These are phyloP conservation scores for Diospyros lotus DNA, from an alignment of 148 eudicot species.

Conservation along the genomic window DNA sequence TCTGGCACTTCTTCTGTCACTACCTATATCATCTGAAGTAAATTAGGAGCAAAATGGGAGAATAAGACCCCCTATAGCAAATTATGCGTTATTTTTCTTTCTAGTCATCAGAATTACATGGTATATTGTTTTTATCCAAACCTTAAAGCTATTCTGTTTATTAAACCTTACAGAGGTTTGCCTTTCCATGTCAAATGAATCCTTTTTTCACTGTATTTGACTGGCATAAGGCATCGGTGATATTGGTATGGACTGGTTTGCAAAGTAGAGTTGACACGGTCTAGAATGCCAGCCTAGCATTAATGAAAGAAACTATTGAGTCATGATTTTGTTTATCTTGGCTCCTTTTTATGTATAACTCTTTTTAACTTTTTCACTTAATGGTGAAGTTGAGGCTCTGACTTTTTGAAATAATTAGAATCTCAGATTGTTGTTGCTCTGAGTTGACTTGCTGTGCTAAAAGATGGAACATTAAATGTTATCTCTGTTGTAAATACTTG, in stretches of 20 bases:
- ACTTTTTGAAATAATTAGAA: slow-evolving; percentile 1
- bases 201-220: not conserved
- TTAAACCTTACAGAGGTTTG: slow-evolving; percentile 1
- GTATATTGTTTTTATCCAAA: not conserved
- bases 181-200: not conserved
- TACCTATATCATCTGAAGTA: not conserved
- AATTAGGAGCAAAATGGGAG: not conserved
- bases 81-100: not conserved
- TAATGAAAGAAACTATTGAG: not conserved
- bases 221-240: not conserved
- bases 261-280: slow-evolving; percentile 1
- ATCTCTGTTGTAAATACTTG: not conserved
- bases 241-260: not conserved
- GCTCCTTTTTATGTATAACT: too few relatives aligned
- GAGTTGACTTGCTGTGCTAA: not conserved
- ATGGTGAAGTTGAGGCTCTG: not conserved
- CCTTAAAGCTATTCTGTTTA: not conserved
- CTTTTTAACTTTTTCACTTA: not conserved
- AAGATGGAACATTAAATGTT: slow-evolving; percentile 7
- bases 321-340: not conserved
- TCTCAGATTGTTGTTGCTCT: not conserved
- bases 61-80: not conserved
- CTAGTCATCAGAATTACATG: not conserved
- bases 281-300: not conserved
- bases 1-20: not conserved